Evolutionary conservation across 306 rosid genomes (phyloP).

Genomic region (Luffa acutangula): DNA sequence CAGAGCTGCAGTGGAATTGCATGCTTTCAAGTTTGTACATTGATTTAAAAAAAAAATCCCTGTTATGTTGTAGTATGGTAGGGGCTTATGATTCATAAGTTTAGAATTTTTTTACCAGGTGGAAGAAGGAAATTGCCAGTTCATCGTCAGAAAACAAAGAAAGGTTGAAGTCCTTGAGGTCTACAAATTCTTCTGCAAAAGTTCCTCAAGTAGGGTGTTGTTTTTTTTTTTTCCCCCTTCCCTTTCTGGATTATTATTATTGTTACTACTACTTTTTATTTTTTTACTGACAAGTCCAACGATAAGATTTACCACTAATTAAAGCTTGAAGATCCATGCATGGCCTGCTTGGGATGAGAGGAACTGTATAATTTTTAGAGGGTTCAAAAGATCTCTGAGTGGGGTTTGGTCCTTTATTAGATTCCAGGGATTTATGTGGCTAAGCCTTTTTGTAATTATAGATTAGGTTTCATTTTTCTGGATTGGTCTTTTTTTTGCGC

Average conservation of each 20-base stretch:
- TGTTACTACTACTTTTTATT: neutral
- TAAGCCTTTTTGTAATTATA: too few species aligned
- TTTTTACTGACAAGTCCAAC: neutral
- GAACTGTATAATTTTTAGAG: too few species aligned
- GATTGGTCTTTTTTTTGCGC: too few species aligned
- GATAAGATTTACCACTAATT: neutral
- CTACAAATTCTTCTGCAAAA: conserved; percentile 41
- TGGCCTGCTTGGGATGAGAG: neutral
- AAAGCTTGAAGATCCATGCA: neutral
- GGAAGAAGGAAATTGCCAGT: conserved; percentile 27
- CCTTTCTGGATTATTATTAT: too few species aligned
- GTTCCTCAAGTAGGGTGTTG: conserved; percentile 14
- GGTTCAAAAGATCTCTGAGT: too few species aligned
- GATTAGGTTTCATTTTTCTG: too few species aligned
- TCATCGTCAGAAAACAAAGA: conserved; percentile 36
- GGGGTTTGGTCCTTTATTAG: too few species aligned
- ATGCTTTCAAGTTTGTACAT: conserved; percentile 62
- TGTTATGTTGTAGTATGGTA: conserved; percentile 4
- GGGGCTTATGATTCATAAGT: conserved; percentile 6
- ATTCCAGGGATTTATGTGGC: too few species aligned
- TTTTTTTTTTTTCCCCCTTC: neutral
- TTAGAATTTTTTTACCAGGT: conserved; percentile 25
- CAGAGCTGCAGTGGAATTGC: conserved; percentile 52
- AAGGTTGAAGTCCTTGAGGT: conserved; percentile 64
- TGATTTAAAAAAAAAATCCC: neutral